phyloP scores from a whole-genome alignment of 2,329 filamentous ascomycete genomes.

The Chaetomiaceae sp. region DNA sequence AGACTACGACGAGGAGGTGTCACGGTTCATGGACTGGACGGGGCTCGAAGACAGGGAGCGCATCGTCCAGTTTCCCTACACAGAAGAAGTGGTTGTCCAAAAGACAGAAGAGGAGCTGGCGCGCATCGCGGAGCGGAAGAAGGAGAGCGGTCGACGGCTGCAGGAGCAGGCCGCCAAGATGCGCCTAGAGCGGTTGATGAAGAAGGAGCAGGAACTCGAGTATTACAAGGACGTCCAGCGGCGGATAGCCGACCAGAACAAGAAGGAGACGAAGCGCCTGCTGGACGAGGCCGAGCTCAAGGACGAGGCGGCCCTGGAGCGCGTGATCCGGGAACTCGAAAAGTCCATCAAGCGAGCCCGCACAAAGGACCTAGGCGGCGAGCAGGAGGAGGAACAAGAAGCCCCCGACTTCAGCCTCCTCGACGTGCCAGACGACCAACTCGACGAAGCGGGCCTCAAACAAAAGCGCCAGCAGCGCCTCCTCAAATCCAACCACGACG shows the following conservation, averaged over 20 bases:
- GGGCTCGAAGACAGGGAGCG: conserved; percentile 85
- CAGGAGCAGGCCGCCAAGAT: conserved; percentile 98
- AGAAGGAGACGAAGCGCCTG: conserved; percentile 84
- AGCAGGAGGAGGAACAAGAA: conserved; percentile 75
- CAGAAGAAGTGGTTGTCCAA: conserved; percentile 82
- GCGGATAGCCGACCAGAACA: conserved; percentile 69
- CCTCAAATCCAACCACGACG: conserved; percentile 92
- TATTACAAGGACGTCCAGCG: conserved; percentile 84
- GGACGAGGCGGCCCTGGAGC: conserved; percentile 81
- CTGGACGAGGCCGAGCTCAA: conserved; percentile 89
- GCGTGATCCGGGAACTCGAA: conserved; percentile 82
- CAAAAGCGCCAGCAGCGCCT: conserved; percentile 89
- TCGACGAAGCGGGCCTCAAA: conserved; percentile 87
- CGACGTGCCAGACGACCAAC: conserved; percentile 83
- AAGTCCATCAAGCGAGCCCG: conserved; percentile 83
- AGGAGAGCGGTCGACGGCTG: conserved; percentile 83
- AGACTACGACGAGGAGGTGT: conserved; percentile 76
- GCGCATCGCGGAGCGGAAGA: conserved; percentile 85
- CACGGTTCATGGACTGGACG: conserved; percentile 79
- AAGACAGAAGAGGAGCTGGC: conserved; percentile 95
- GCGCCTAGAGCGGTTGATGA: conserved; percentile 89
- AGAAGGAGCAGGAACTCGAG: conserved; percentile 91
- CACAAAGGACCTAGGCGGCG: conserved; percentile 85
- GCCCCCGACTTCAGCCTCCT: conserved; percentile 82
- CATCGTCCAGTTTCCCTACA: conserved; percentile 89